Evolutionary conservation across 2,329 filamentous ascomycete species (phyloP).

Genomic region (Clathrospora elynae): DNA sequence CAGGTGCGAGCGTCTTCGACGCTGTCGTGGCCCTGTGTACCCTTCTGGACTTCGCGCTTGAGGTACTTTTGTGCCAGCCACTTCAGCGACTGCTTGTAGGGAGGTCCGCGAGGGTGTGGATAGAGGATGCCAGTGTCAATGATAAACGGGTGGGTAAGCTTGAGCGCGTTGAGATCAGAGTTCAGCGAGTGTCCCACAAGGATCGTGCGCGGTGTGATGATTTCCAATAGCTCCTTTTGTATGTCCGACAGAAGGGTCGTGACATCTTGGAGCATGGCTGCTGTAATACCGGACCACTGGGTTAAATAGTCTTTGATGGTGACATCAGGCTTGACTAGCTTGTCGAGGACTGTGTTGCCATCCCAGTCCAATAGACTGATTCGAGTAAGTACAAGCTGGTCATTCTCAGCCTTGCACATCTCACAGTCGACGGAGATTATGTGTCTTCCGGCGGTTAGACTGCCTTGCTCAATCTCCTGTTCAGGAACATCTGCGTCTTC

Average conservation of each 20-base stretch:
- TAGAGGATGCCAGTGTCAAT: slow-evolving; percentile 90
- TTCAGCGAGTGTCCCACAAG: slow-evolving; percentile 82
- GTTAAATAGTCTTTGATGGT: slow-evolving; percentile 95
- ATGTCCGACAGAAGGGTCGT: slow-evolving; percentile 85
- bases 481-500: slow-evolving; percentile 72
- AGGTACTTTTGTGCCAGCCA: slow-evolving; percentile 88
- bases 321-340: slow-evolving; percentile 86
- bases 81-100: slow-evolving; percentile 88
- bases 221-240: slow-evolving; percentile 72
- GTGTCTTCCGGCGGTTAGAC: slow-evolving; percentile 79
- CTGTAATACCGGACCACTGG: slow-evolving; percentile 85
- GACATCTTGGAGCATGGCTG: slow-evolving; percentile 78
- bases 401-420: slow-evolving; percentile 88
- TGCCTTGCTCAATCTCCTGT: slow-evolving; percentile 74
- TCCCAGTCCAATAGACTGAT: slow-evolving; percentile 89
- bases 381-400: slow-evolving; percentile 81
- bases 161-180: slow-evolving; percentile 81
- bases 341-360: slow-evolving; percentile 79
- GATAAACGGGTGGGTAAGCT: slow-evolving; percentile 87
- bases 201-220: slow-evolving; percentile 74
- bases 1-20: slow-evolving; percentile 91
- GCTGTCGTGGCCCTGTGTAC: slow-evolving; percentile 80
- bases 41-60: slow-evolving; percentile 84
- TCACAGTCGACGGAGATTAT: slow-evolving; percentile 90
- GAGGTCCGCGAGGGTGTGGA: slow-evolving; percentile 86